Evolutionary conservation across 225 moss, liverwort and hornwort genomes (phyloP).

Genomic region (Marchantia paleacea): DNA sequence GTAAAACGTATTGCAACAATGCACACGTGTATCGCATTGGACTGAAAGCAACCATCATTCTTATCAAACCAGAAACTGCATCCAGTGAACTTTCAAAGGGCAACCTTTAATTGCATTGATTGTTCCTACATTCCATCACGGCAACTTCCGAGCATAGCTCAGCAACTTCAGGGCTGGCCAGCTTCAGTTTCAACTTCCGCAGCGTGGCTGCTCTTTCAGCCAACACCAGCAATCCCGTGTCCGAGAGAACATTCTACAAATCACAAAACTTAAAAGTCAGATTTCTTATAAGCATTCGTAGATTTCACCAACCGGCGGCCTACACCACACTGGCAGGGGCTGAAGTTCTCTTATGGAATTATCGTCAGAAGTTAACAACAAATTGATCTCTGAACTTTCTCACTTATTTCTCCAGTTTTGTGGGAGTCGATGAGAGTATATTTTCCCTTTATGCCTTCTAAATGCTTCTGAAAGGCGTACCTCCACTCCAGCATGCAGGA

Average conservation of each 20-base stretch:
- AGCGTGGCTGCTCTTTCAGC: conserved; percentile 59
- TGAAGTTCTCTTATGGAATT: neutral
- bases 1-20: neutral
- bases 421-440: too few species aligned
- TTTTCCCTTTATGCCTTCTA: too few species aligned
- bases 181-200: conserved; percentile 60
- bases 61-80: neutral
- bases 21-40: neutral
- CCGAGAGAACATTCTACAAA: conserved; percentile 44
- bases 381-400: neutral
- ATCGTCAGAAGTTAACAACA: neutral
- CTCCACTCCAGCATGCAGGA: too few species aligned
- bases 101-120: too few species aligned
- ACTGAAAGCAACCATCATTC: too few species aligned
- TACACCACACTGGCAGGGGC: neutral
- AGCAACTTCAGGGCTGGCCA: conserved; percentile 48
- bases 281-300: neutral
- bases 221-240: conserved; percentile 62
- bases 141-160: conserved; percentile 72
- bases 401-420: neutral
- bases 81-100: neutral
- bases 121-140: conserved; percentile 54
- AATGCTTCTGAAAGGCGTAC: too few species aligned
- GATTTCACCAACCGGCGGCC: neutral
- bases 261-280: neutral